Percentiles rank a stretch among this genome's conserved stretches.
Evolutionary conservation across 352 stramenopile genomes (phyloP).

Genomic region (Pythium vanterpoolii): DNA sequence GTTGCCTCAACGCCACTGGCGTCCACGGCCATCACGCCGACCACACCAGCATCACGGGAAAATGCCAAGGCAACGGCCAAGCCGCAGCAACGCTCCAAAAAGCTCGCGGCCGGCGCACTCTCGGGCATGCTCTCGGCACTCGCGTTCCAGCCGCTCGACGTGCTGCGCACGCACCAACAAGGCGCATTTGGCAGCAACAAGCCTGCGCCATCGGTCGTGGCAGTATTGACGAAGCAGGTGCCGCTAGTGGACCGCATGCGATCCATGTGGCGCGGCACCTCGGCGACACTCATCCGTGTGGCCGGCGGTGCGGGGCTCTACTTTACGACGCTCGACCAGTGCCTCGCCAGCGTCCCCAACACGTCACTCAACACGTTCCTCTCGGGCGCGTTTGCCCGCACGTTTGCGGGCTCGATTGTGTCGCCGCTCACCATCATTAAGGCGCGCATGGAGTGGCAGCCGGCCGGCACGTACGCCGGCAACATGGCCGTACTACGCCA

Average conservation of each 20-base stretch:
- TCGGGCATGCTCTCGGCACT: conserved; percentile 80
- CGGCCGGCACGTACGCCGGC: conserved; percentile 52
- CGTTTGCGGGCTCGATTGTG: conserved; percentile 75
- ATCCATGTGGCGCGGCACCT: conserved; percentile 82
- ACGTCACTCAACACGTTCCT: conserved; percentile 76
- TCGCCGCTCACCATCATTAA: conserved; percentile 87
- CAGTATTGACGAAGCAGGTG: conserved; percentile 4
- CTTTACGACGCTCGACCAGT: conserved; percentile 79
- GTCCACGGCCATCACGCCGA: conserved; percentile 2
- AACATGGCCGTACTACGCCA: conserved; percentile 64
- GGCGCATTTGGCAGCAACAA: conserved; percentile 53
- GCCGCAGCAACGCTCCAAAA: conserved; percentile 54
- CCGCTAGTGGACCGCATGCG: conserved; percentile 33
- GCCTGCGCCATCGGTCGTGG: neutral
- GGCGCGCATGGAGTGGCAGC: conserved; percentile 81
- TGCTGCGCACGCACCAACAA: conserved; percentile 83
- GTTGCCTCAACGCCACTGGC: conserved; percentile 22
- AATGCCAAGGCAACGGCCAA: neutral
- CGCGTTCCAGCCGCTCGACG: conserved; percentile 83
- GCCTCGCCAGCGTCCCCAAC: conserved; percentile 44
- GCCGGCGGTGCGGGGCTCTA: conserved; percentile 80
- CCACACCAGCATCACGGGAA: neutral
- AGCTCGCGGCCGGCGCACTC: conserved; percentile 61
- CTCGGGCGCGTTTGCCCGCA: conserved; percentile 78
- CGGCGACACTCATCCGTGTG: conserved; percentile 76